A percentile compares a stretch with the other conserved stretches of the same genome.
These are phyloP conservation scores for Fusarium chaquense DNA, from an alignment of 2,329 filamentous ascomycete species.

Conservation along the genomic window DNA sequence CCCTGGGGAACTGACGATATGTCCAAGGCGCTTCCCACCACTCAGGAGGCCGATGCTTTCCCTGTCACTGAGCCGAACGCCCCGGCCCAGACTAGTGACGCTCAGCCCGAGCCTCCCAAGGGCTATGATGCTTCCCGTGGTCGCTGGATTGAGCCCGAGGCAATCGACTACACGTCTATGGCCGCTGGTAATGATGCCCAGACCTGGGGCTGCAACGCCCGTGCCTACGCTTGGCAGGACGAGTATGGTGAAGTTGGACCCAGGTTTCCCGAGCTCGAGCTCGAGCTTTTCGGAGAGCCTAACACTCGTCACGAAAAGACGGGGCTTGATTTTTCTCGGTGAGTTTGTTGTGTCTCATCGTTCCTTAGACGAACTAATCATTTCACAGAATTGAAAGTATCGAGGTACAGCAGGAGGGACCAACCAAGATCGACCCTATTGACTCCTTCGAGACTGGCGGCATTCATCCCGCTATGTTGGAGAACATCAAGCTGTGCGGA, in stretches of 20 bases:
- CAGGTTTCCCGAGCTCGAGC: conserved; percentile 75
- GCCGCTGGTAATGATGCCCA: conserved; percentile 28
- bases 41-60: neutral
- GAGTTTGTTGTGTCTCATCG: conserved; percentile 48
- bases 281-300: conserved; percentile 76
- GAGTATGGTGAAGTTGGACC: conserved; percentile 90
- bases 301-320: conserved; percentile 60
- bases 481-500: conserved; percentile 79
- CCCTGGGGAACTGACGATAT: conserved; percentile 26
- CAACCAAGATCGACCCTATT: conserved; percentile 63
- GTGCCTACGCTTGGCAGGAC: conserved; percentile 84
- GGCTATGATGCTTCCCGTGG: conserved; percentile 54
- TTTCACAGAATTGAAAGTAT: conserved; percentile 65
- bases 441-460: conserved; percentile 78
- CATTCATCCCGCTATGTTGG: conserved; percentile 84
- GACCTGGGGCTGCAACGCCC: conserved; percentile 67
- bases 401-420: conserved; percentile 68
- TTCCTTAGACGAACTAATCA: conserved; percentile 40
- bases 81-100: neutral
- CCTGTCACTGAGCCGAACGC: neutral
- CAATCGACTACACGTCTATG: conserved; percentile 62
- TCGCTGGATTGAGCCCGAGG: conserved; percentile 61
- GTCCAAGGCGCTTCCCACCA: conserved; percentile 14
- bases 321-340: conserved; percentile 75
- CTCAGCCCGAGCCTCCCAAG: conserved; percentile 2